Conservation (phyloP, 768 basidiomycete species). For the Lactifluus piperatus region DNA sequence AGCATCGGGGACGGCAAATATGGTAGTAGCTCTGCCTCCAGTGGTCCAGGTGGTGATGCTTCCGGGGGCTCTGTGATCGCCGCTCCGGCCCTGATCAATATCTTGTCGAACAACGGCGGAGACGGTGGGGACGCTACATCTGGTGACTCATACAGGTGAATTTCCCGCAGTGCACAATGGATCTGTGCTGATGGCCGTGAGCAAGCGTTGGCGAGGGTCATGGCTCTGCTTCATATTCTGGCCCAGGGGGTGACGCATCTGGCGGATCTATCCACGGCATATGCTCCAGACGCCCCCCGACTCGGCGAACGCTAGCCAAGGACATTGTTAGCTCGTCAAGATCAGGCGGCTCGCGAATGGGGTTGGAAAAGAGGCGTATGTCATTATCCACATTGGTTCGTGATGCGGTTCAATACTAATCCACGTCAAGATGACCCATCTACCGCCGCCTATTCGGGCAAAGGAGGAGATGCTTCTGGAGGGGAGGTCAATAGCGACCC, state of each 20-base stretch:
- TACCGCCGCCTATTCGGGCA: slow-evolving; percentile 12
- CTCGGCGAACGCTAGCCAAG: neutral
- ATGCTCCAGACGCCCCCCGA: neutral
- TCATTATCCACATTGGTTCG: neutral
- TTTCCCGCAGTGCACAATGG: neutral
- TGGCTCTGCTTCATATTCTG: slow-evolving; percentile 1
- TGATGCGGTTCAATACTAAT: neutral
- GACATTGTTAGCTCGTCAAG: neutral
- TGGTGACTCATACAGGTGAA: slow-evolving; percentile 11
- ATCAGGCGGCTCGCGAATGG: neutral
- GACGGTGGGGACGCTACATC: slow-evolving; percentile 9
- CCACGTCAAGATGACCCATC: neutral
- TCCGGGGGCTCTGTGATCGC: slow-evolving; percentile 14
- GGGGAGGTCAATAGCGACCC: slow-evolving; percentile 1
- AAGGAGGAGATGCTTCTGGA: slow-evolving; percentile 17
- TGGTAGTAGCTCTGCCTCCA: neutral
- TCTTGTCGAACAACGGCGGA: slow-evolving; percentile 27
- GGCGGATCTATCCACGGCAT: slow-evolving; percentile 4
- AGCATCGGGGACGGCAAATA: neutral
- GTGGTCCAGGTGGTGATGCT: slow-evolving; percentile 14
- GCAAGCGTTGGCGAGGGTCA: neutral
- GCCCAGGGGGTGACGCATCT: slow-evolving; percentile 11
- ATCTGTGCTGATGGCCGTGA: neutral
- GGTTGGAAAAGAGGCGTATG: slow-evolving; percentile 1
- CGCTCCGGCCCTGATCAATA: slow-evolving; percentile 23